Conservation (phyloP, 78 protist species). For the Dictyostelium firmibasis region DNA sequence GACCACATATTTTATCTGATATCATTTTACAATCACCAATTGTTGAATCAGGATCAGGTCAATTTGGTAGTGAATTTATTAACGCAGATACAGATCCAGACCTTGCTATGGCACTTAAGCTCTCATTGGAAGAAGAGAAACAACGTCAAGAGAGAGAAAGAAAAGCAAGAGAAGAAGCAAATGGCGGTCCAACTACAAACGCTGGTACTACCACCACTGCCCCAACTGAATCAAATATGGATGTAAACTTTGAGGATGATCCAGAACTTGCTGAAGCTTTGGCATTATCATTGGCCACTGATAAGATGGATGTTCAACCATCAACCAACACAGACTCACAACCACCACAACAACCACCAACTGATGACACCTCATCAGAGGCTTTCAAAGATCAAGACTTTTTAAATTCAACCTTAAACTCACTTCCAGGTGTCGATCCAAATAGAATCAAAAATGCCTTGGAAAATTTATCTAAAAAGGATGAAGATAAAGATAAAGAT, state of each 20-base stretch:
- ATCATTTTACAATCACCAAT: constrained; percentile 84
- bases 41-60: constrained; percentile 55
- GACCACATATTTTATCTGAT: constrained; percentile 91
- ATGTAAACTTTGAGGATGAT: constrained; percentile 73
- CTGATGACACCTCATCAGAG: background rate
- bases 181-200: constrained; percentile 40
- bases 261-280: constrained; percentile 82
- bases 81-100: constrained; percentile 88
- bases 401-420: constrained; percentile 46
- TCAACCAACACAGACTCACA: background rate
- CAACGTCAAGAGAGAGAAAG: constrained; percentile 88
- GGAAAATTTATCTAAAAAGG: constrained; percentile 40
- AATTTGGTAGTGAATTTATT: constrained; percentile 57
- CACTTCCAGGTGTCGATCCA: constrained; percentile 86
- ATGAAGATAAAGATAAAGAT: constrained; percentile 65
- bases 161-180: constrained; percentile 41
- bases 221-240: background rate
- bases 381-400: constrained; percentile 74
- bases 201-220: background rate
- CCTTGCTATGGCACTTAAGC: constrained; percentile 93
- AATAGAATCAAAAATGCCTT: constrained; percentile 73
- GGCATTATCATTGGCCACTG: constrained; percentile 75
- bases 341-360: background rate
- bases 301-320: constrained; percentile 30
- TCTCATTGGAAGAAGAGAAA: constrained; percentile 94